These are phyloP conservation scores for Daldinia caldariorum DNA, from an alignment of 495 filamentous ascomycete species.

Conservation along the genomic window DNA sequence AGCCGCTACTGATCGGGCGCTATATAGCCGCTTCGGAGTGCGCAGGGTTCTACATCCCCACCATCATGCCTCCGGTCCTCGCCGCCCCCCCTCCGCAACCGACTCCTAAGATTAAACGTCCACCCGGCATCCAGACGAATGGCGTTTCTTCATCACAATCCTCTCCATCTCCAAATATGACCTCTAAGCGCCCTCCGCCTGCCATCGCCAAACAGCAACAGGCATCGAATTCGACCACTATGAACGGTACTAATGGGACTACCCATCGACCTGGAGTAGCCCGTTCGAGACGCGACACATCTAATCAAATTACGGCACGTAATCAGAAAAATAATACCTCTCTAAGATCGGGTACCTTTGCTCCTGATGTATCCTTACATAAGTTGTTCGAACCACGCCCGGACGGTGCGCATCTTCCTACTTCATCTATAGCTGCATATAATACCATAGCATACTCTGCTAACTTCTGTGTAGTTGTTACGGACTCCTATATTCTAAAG, in stretches of 20 bases:
- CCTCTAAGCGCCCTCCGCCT: constrained; percentile 68
- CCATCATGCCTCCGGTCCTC: constrained; percentile 56
- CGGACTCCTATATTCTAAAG: constrained; percentile 78
- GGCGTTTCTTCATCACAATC: constrained; percentile 69
- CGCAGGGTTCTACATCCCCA: constrained; percentile 17
- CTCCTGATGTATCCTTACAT: constrained; percentile 50
- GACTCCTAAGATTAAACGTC: constrained; percentile 77
- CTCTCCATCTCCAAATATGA: constrained; percentile 72
- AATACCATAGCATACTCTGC: neutral
- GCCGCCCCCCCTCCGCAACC: constrained; percentile 65
- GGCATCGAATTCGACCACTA: constrained; percentile 52
- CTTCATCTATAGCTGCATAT: constrained; percentile 8
- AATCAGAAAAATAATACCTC: constrained; percentile 56
- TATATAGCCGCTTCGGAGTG: constrained; percentile 26
- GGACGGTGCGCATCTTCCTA: constrained; percentile 50
- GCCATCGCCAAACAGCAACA: constrained; percentile 53
- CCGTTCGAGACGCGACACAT: constrained; percentile 61
- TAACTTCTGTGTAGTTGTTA: constrained; percentile 63
- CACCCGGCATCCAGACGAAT: constrained; percentile 75
- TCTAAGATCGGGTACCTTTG: constrained; percentile 56
- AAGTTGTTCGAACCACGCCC: constrained; percentile 56
- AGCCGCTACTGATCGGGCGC: constrained; percentile 29
- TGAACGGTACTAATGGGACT: constrained; percentile 59
- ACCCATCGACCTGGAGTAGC: constrained; percentile 57
- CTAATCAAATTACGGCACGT: constrained; percentile 50